A percentile compares a stretch with the other conserved stretches of the same genome.
Conservation (phyloP, 2,329 filamentous ascomycete genomes). For the Colletotrichum zoysiae region DNA sequence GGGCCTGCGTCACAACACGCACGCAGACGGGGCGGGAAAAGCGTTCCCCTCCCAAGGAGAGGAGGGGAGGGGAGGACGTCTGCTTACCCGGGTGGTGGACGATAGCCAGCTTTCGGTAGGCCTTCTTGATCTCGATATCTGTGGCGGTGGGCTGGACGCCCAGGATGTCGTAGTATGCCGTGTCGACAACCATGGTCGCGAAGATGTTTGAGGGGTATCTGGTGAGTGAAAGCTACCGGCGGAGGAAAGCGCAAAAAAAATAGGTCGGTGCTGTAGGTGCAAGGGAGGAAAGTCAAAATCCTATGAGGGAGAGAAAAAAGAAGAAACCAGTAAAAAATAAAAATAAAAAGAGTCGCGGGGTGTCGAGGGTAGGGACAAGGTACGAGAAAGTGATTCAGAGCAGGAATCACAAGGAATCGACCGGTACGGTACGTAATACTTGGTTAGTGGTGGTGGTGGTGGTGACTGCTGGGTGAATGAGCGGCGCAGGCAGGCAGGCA, state of each 20-base stretch:
- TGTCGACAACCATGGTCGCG: slow-evolving; percentile 84
- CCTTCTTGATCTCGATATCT: slow-evolving; percentile 96
- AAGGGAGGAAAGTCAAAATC: not conserved
- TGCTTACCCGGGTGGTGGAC: slow-evolving; percentile 85
- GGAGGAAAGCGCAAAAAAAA: not conserved
- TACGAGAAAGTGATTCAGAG: slow-evolving; percentile 17
- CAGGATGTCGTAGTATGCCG: slow-evolving; percentile 87
- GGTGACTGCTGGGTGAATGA: not conserved
- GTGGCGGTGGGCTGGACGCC: slow-evolving; percentile 87
- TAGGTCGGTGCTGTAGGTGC: not conserved
- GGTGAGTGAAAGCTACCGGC: not conserved
- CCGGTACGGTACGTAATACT: not conserved
- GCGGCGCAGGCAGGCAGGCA: not conserved
- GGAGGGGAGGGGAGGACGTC: not conserved
- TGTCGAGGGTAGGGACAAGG: slow-evolving; percentile 13
- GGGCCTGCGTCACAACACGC: not conserved
- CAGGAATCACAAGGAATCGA: slow-evolving; percentile 23
- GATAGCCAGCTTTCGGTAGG: slow-evolving; percentile 94
- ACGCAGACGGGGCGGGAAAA: not conserved
- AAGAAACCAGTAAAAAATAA: too few relatives aligned
- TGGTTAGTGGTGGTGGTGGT: not conserved
- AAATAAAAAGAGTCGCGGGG: slow-evolving; percentile 10
- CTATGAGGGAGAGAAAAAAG: not conserved
- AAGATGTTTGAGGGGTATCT: slow-evolving; percentile 20
- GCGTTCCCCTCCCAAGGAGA: not conserved